A percentile compares a stretch with the other conserved stretches of the same genome.
Evolutionary conservation across 2,329 filamentous ascomycete species (phyloP).

Genomic region (Penicillium sp.): DNA sequence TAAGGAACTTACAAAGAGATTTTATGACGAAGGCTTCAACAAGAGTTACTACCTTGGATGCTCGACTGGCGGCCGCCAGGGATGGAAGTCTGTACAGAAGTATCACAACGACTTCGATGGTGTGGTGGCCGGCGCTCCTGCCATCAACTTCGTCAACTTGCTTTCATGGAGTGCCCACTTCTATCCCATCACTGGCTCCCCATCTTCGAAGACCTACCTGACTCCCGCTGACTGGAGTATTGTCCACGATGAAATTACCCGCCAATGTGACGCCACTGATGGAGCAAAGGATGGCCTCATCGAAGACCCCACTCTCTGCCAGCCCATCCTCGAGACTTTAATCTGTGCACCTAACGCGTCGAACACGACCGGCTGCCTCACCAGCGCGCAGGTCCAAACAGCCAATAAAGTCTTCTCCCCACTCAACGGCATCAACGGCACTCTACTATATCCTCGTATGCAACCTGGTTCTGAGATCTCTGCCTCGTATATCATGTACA

Average conservation of each 20-base stretch:
- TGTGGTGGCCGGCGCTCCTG: constrained; percentile 44
- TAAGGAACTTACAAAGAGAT: constrained; percentile 38
- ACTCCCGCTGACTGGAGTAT: constrained; percentile 27
- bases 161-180: constrained; percentile 43
- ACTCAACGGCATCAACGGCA: constrained; percentile 29
- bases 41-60: constrained; percentile 49
- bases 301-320: constrained; percentile 35
- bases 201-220: constrained; percentile 29
- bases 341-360: constrained; percentile 24
- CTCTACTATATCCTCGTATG: constrained; percentile 33
- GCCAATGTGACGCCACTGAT: constrained; percentile 32
- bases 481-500: constrained; percentile 31
- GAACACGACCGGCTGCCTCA: constrained; percentile 27
- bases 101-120: constrained; percentile 48
- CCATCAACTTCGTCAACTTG: constrained; percentile 43
- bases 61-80: constrained; percentile 48
- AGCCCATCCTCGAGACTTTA: constrained; percentile 29
- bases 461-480: constrained; percentile 31
- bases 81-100: constrained; percentile 43
- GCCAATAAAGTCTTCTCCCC: constrained; percentile 31
- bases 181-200: constrained; percentile 38
- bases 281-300: constrained; percentile 35
- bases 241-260: constrained; percentile 35
- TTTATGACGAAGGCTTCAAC: constrained; percentile 36
- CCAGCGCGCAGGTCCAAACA: constrained; percentile 27